Conservation (phyloP, 306 rosid genomes). For the Ziziphus jujuba region DNA sequence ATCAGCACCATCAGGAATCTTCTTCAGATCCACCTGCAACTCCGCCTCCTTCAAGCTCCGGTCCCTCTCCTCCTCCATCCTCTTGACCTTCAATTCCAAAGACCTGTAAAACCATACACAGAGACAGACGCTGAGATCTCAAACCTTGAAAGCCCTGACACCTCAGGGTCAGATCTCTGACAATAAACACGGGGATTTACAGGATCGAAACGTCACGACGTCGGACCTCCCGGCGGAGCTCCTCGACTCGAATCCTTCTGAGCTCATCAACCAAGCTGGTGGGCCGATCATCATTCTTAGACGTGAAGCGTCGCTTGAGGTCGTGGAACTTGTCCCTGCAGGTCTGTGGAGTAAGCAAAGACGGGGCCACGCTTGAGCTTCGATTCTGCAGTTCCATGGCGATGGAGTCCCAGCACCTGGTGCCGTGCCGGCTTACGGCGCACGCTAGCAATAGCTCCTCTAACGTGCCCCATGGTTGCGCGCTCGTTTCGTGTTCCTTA, state of each 20-base stretch:
- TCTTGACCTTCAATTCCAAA: conserved; percentile 57
- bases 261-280: conserved; percentile 38
- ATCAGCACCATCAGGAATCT: conserved; percentile 20
- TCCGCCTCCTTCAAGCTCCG: conserved; percentile 24
- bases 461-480: conserved; percentile 52
- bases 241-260: conserved; percentile 44
- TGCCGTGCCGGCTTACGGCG: conserved; percentile 56
- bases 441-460: conserved; percentile 55
- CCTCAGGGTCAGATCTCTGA: conserved; percentile 33
- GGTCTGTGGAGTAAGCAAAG: conserved; percentile 26
- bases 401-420: conserved; percentile 50
- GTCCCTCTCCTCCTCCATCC: conserved; percentile 48
- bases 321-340: conserved; percentile 37
- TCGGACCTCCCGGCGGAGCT: conserved; percentile 53
- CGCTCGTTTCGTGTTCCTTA: conserved; percentile 42
- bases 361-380: conserved; percentile 14
- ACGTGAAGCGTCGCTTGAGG: conserved; percentile 40
- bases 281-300: conserved; percentile 7
- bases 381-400: conserved; percentile 39
- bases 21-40: neutral
- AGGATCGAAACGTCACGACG: conserved; percentile 49
- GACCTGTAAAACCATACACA: conserved; percentile 42
- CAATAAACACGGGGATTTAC: conserved; percentile 31
- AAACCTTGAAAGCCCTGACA: neutral
- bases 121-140: conserved; percentile 35